Conservation (phyloP, 1,284 basidiomycete species). For the Mycena sp. region DNA sequence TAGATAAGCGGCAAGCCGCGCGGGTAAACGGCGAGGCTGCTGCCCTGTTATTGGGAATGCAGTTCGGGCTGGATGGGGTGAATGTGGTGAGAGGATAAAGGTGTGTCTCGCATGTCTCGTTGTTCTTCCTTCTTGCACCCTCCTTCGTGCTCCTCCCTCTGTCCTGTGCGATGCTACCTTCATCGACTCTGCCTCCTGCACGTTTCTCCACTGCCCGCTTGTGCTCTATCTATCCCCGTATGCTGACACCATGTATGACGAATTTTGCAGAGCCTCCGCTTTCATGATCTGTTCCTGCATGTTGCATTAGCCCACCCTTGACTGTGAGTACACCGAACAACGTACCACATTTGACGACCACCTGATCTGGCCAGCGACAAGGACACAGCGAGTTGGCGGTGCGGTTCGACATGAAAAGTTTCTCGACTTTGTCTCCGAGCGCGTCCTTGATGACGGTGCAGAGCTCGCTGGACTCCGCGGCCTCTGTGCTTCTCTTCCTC, state of each 20-base stretch:
- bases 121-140: no score
- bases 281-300: conserved; percentile 97
- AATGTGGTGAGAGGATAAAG: no score
- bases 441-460: conserved; percentile 98
- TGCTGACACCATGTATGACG: conserved; percentile 98
- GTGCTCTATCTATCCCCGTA: no score
- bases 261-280: conserved; percentile 98
- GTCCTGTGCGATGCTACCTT: no score
- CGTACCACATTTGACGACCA: conserved; percentile 99
- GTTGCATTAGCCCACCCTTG: conserved; percentile 13
- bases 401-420: conserved; percentile 98
- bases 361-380: conserved; percentile 98
- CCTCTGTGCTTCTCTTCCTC: conserved; percentile 98
- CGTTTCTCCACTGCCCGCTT: no score
- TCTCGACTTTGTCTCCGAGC: conserved; percentile 99
- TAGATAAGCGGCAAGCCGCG: no score
- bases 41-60: no score
- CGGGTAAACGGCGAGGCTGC: no score
- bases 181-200: no score
- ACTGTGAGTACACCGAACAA: conserved; percentile 18
- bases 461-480: conserved; percentile 86
- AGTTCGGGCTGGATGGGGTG: no score
- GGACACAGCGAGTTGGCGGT: conserved; percentile 96
- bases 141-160: no score
- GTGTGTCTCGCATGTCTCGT: no score